phyloP scores from a whole-genome alignment of 306 rosid genomes.

The Vigna reflexopilosa region DNA sequence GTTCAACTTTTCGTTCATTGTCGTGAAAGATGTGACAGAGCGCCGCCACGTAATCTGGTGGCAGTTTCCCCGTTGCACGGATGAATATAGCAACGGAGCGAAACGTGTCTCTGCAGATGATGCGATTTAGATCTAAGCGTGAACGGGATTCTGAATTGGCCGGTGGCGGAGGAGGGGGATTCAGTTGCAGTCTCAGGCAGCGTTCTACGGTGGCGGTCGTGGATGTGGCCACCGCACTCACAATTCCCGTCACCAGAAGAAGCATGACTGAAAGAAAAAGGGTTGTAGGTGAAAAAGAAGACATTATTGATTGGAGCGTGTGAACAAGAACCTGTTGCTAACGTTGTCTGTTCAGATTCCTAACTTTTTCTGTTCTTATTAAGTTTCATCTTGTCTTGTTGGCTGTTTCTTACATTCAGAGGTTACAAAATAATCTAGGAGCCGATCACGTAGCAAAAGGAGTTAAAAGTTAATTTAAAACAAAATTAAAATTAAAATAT shows the following conservation, averaged over 20 bases:
- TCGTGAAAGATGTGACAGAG: constrained; percentile 35
- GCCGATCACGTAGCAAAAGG: too few relatives aligned
- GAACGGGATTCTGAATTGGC: background rate
- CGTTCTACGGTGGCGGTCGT: constrained; percentile 7
- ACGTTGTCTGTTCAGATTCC: too few relatives aligned
- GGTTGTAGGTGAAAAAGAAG: background rate
- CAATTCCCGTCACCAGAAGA: background rate
- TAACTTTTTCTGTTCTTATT: too few relatives aligned
- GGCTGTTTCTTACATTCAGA: too few relatives aligned
- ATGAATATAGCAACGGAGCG: background rate
- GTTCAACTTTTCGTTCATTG: background rate
- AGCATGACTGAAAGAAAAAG: background rate
- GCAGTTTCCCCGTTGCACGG: background rate
- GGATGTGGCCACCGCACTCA: background rate
- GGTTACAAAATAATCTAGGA: too few relatives aligned
- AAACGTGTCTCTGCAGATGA: constrained; percentile 34
- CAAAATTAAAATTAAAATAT: too few relatives aligned
- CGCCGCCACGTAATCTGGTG: constrained; percentile 12
- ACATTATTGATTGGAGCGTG: too few relatives aligned
- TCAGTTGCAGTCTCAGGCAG: constrained; percentile 23
- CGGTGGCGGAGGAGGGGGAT: background rate
- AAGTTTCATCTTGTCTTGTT: too few relatives aligned
- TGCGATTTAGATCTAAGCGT: background rate
- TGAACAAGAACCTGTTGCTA: too few relatives aligned
- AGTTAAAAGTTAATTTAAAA: too few relatives aligned